Evolutionary conservation across 73 alveolate genomes (phyloP).

Genomic region (Symbiodinium pilosum): DNA sequence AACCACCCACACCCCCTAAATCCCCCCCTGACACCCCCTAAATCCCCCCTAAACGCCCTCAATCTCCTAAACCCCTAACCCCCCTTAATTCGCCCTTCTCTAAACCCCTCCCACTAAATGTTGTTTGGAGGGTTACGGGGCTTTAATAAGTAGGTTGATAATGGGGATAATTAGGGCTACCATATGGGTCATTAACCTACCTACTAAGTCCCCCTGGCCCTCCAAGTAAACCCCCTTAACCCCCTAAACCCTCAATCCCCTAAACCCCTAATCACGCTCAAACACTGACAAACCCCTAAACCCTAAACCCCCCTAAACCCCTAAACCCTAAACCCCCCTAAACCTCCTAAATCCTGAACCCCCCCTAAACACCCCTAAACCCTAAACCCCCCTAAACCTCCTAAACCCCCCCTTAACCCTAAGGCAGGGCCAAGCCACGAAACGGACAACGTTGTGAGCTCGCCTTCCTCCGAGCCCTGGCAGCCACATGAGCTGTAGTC

Average conservation of each 20-base stretch:
- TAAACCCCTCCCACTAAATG: background rate
- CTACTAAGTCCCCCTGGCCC: too few relatives aligned
- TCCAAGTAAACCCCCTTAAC: too few relatives aligned
- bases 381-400: background rate
- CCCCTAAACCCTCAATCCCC: background rate
- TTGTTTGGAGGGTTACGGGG: too few relatives aligned
- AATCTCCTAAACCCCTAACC: too few relatives aligned
- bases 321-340: background rate
- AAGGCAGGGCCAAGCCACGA: conserved; percentile 54
- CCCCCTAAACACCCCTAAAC: background rate
- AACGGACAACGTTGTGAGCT: conserved; percentile 99
- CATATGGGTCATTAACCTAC: too few relatives aligned
- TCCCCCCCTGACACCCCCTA: background rate
- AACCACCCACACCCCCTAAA: background rate
- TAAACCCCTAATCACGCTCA: too few relatives aligned
- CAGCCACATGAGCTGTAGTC: too few relatives aligned
- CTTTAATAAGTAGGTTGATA: too few relatives aligned
- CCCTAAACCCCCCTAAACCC: background rate
- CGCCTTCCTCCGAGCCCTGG: conserved; percentile 99
- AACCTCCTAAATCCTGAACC: too few relatives aligned
- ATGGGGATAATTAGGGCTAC: too few relatives aligned
- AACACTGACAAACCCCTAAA: too few relatives aligned
- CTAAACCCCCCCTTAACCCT: background rate
- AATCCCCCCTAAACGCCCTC: background rate
- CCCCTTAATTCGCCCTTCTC: background rate